These are phyloP conservation scores for Debaryomyces prosopidis DNA, from an alignment of 805 yeast genomes.

Conservation along the genomic window DNA sequence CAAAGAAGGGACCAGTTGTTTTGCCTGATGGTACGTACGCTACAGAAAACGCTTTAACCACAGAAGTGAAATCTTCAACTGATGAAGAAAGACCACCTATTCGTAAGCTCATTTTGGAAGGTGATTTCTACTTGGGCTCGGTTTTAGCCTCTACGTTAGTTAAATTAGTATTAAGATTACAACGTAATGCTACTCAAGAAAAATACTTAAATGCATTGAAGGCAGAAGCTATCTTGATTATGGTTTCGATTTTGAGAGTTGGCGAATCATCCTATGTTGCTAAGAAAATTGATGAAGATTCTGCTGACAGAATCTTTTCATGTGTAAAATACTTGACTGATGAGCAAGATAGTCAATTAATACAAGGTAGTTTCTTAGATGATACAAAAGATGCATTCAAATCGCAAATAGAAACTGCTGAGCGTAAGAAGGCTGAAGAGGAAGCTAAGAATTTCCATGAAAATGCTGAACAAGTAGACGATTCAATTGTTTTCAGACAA, in stretches of 20 bases:
- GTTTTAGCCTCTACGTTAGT: constrained; percentile 86
- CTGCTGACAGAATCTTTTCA: constrained; percentile 90
- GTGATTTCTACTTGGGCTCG: constrained; percentile 89
- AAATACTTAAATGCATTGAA: constrained; percentile 75
- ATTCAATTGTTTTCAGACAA: constrained; percentile 76
- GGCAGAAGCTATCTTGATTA: constrained; percentile 90
- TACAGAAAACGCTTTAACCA: constrained; percentile 79
- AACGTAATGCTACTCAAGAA: constrained; percentile 53
- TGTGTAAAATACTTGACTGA: constrained; percentile 80
- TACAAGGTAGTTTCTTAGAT: constrained; percentile 74
- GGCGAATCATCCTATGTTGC: constrained; percentile 73
- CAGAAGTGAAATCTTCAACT: constrained; percentile 33
- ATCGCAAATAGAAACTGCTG: constrained; percentile 62
- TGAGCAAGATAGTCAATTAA: constrained; percentile 51
- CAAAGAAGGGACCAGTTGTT: constrained; percentile 68
- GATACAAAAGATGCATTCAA: constrained; percentile 87
- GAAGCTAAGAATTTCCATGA: constrained; percentile 59
- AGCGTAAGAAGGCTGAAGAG: constrained; percentile 54
- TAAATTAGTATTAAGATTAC: constrained; percentile 78
- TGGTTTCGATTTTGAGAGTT: constrained; percentile 88
- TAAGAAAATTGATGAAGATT: constrained; percentile 90
- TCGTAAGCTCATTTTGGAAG: constrained; percentile 77
- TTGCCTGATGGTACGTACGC: constrained; percentile 99
- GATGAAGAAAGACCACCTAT: constrained; percentile 66
- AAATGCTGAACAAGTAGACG: constrained; percentile 77